Evolutionary conservation across 2,329 filamentous ascomycete species (phyloP).

Genomic region (Alternaria burnsii): DNA sequence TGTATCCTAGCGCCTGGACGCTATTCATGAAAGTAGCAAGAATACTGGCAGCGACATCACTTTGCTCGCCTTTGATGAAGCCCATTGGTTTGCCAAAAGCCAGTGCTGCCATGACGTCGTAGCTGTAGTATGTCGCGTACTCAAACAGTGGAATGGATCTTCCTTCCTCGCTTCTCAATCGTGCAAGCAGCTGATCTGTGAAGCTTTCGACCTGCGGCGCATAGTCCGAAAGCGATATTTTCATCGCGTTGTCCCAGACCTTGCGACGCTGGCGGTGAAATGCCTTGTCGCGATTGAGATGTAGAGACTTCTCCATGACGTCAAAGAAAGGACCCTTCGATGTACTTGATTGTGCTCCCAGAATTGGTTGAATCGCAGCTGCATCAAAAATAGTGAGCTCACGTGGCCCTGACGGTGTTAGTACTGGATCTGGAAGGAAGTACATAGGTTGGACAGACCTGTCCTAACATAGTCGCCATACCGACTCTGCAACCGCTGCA

Average conservation of each 20-base stretch:
- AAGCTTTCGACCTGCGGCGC: constrained; percentile 33
- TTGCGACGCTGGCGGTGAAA: constrained; percentile 38
- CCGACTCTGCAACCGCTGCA: constrained; percentile 29
- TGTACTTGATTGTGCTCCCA: constrained; percentile 33
- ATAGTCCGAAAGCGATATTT: constrained; percentile 34
- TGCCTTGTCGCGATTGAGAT: constrained; percentile 36
- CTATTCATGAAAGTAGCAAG: constrained; percentile 45
- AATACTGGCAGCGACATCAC: constrained; percentile 29
- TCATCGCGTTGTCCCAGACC: constrained; percentile 44
- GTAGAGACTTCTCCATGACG: constrained; percentile 32
- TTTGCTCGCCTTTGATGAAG: constrained; percentile 47
- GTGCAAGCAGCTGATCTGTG: constrained; percentile 33
- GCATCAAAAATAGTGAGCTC: constrained; percentile 38
- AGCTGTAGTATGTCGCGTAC: constrained; percentile 55
- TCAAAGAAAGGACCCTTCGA: constrained; percentile 39
- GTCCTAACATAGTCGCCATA: constrained; percentile 40
- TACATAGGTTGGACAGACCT: constrained; percentile 16
- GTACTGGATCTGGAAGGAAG: not conserved
- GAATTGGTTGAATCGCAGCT: constrained; percentile 30
- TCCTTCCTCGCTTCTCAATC: constrained; percentile 27
- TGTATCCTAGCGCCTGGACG: constrained; percentile 30
- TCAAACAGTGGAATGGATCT: constrained; percentile 50
- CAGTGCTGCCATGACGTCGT: constrained; percentile 57
- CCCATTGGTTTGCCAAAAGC: constrained; percentile 56
- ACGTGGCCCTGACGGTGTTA: constrained; percentile 27